Base-by-base conservation (phyloP, 371 early-diverging fungal species). In the Coemansia sp. region DNA sequence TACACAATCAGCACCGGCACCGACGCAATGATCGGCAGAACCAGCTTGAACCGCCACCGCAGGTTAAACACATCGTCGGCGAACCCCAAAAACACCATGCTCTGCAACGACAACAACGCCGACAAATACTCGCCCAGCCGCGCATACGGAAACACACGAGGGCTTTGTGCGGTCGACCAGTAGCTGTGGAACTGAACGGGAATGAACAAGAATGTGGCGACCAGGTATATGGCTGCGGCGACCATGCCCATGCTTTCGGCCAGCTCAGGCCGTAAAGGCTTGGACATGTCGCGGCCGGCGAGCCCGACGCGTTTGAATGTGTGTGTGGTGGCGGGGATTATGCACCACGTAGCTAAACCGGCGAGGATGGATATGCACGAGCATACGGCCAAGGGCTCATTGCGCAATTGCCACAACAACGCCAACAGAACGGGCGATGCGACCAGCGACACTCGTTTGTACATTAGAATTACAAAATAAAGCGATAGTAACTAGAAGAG, bases 21-120 rank as follows among this genome's bases (percentile, higher is more conserved):
- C 0, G 94, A 91, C 0, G 98, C 96, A 49, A 98, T 85, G 0
- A 92, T 86, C 12, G 99, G 98, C 68, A 99, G 87, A 82, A 95
- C 87, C 24, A 99, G 86, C 79, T 99, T 99, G 80, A 94, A 90
- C 48, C 95, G 82, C 98, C 99, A 98, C 39, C 92, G 83, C 56
- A 99, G 89, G 78, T 97, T 93, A 61, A 98, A 85, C 17, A 98
- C 93, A 80, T 99, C 99, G 82, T 99, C 99, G 26, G 95, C 94
- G 77, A 98, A 98, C 8, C 99, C 99, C 54, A 99, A 84, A 28
- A 99, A 88, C 1, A 94, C 89, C 96, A 97, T 99, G 54, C 90
- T 90, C 70, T 91, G 91, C 54, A 96, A 83, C 15, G 95, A 90
- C 17, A 98, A 81, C 4, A 98, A 80, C 4, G 92, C 95, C 4